phyloP scores from a whole-genome alignment of 331 rosid species.

The Malus hybrid region DNA sequence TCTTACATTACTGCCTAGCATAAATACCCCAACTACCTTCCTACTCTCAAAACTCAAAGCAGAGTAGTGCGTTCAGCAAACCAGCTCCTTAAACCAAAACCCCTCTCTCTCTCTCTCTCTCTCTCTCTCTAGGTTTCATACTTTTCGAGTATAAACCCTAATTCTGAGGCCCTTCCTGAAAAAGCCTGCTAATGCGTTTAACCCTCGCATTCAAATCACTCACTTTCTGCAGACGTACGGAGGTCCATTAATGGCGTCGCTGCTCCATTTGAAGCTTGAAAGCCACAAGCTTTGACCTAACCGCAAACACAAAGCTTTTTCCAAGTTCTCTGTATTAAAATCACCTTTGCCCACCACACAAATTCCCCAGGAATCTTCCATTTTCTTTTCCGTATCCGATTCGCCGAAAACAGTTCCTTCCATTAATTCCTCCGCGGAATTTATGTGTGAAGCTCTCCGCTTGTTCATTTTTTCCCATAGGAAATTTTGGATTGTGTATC shows the following conservation, averaged over 20 bases:
- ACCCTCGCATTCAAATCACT: conserved; percentile 28
- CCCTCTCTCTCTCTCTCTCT: conserved; percentile 4
- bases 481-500: background rate
- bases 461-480: background rate
- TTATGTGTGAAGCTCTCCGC: background rate
- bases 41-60: background rate
- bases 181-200: conserved; percentile 15
- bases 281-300: background rate
- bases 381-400: background rate
- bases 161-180: conserved; percentile 14
- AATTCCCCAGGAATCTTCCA: background rate
- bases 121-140: background rate
- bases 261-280: background rate
- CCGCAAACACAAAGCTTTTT: background rate
- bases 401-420: background rate
- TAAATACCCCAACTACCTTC: conserved; percentile 58
- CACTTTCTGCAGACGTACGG: background rate
- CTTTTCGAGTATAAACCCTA: conserved; percentile 14
- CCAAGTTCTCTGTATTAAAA: background rate
- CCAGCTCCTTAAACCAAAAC: background rate
- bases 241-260: conserved; percentile 24
- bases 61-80: background rate
- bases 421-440: background rate
- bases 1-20: conserved; percentile 7
- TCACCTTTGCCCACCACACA: background rate